Conservation (phyloP, 140 eudicot species). For the Cichorium intybus region DNA sequence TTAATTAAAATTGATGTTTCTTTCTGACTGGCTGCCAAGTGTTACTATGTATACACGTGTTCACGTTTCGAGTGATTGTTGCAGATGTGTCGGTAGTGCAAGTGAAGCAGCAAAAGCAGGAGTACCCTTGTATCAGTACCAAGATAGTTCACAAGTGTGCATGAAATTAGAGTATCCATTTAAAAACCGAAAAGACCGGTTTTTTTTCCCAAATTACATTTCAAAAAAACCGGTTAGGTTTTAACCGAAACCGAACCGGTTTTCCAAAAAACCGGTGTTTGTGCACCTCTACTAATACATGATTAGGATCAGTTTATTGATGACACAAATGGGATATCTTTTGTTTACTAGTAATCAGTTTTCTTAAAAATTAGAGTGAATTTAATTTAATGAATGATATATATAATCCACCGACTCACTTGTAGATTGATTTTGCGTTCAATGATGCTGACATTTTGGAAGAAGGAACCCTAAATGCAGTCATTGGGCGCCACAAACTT, state of each 20-base stretch:
- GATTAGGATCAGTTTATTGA: too few relatives aligned
- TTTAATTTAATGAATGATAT: background rate
- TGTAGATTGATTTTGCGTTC: constrained; percentile 62
- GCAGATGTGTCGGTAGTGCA: constrained; percentile 59
- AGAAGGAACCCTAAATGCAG: constrained; percentile 51
- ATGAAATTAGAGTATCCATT: constrained; percentile 24
- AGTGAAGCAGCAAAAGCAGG: constrained; percentile 71
- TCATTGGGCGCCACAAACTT: constrained; percentile 47
- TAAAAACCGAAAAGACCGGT: too few relatives aligned
- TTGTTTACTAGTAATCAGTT: background rate
- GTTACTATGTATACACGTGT: too few relatives aligned
- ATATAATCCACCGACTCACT: background rate
- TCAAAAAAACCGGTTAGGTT: too few relatives aligned
- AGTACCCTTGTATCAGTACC: constrained; percentile 49
- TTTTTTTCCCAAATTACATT: too few relatives aligned
- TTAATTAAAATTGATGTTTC: too few relatives aligned
- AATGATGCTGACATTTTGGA: constrained; percentile 66
- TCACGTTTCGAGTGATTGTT: constrained; percentile 12
- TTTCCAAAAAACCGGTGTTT: too few relatives aligned
- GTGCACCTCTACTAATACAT: too few relatives aligned
- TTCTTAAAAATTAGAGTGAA: constrained; percentile 2
- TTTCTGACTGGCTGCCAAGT: too few relatives aligned
- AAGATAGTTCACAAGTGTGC: constrained; percentile 59
- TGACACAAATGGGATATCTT: constrained; percentile 4
- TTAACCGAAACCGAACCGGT: too few relatives aligned